Base-by-base conservation (phyloP, 75 land plant species). In the Sequoiadendron giganteum region DNA sequence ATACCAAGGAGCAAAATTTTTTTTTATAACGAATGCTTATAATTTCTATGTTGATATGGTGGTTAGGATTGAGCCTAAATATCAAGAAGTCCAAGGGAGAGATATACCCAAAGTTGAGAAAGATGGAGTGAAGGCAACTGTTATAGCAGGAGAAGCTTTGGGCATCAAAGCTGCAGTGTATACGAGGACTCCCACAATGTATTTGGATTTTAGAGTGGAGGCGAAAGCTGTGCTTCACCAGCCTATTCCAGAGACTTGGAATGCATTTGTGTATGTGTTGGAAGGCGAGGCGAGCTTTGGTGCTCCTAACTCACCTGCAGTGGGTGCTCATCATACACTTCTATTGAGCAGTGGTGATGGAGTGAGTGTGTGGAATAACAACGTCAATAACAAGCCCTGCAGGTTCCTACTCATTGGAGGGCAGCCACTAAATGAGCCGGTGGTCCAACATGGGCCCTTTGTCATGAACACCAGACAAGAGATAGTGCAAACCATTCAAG, bases 161-260 rank as follows among this genome's bases (percentile, higher is more conserved):
- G 95, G 96, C 36, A 58, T 87, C 1, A 91, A 92, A 83, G 94
- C 99, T 1, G 94, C 99, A 1, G 90, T 95, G 15, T 95, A 94
- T 88, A 96, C 97, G 0, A 89, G 92, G 19, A 97, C 99, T 42
- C 99, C 99, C 4, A 96, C 97, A 19, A 94, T 96, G 98, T 96
- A 92, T 85, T 84, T 97, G 65, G 99, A 97, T 84, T 95, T 52
- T 3, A 52, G 15, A 14, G 1, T 52, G 14, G 55, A 52, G 16
- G 15, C 16, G 3, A 13, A 52, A 25, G 87, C 97, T 38, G 89
- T 90, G 28, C 87, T 95, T 45, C 95, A 91, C 14, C 99, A 97
- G 87, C 90, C 88, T 1, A 88, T 97, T 18, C 96, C 96, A 0
- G 90, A 70, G 72, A 25, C n/a, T 25, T 68, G 72, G 72, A 68